Percentiles rank a stretch among this genome's conserved stretches.
Conservation (phyloP, 805 yeast species). For the Yarrowia alimentaria region DNA sequence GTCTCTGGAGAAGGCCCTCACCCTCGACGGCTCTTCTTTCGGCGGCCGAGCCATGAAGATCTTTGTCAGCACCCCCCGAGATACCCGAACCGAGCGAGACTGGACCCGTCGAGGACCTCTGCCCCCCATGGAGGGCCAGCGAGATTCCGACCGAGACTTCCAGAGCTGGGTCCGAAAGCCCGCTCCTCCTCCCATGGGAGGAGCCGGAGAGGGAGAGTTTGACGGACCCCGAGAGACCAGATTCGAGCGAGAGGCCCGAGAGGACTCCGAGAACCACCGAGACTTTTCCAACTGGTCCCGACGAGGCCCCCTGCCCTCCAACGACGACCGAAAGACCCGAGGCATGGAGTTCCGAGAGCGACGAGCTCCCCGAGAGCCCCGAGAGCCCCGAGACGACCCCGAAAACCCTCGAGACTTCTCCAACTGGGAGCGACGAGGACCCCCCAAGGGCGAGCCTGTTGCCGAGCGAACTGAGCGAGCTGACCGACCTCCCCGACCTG, state of each 20-base stretch:
- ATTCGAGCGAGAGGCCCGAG: constrained; percentile 36
- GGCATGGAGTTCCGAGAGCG: constrained; percentile 27
- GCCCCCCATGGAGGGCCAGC: constrained; percentile 34
- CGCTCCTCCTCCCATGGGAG: constrained; percentile 41
- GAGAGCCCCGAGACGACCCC: constrained; percentile 29
- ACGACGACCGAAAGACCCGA: constrained; percentile 42
- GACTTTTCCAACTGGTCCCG: constrained; percentile 40
- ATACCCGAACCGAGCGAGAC: constrained; percentile 26
- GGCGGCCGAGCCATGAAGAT: constrained; percentile 66
- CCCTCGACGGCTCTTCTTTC: constrained; percentile 67
- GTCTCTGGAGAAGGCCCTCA: constrained; percentile 70
- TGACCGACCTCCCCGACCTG: constrained; percentile 32
- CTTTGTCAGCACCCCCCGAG: constrained; percentile 65
- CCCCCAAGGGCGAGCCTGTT: constrained; percentile 30
- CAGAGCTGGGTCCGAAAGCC: constrained; percentile 40
- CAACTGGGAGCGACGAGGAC: constrained; percentile 40
- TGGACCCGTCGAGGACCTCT: constrained; percentile 42
- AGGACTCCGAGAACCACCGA: constrained; percentile 37
- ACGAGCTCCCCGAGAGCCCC: constrained; percentile 23
- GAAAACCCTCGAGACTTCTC: constrained; percentile 51
- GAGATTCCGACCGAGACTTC: constrained; percentile 45
- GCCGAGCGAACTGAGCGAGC: constrained; percentile 25
- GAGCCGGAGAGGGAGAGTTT: constrained; percentile 33
- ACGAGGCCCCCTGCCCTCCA: constrained; percentile 50
- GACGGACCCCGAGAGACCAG: constrained; percentile 35